These are phyloP conservation scores for Cordyceps tenuipes DNA, from an alignment of 2,329 filamentous ascomycete genomes.

Conservation along the genomic window DNA sequence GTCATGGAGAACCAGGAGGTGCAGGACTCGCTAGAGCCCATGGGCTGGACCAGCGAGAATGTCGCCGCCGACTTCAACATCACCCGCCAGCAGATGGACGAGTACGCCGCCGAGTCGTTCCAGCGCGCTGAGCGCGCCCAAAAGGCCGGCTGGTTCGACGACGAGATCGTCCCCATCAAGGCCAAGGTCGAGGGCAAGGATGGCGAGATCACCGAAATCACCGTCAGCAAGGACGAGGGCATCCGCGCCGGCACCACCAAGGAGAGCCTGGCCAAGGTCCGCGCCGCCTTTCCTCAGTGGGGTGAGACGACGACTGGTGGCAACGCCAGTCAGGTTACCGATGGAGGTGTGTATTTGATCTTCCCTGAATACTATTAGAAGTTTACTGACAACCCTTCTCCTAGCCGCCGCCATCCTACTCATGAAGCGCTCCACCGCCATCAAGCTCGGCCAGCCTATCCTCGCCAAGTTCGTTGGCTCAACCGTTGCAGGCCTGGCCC, in stretches of 20 bases:
- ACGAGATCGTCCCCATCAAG: constrained; percentile 86
- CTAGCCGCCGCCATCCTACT: constrained; percentile 74
- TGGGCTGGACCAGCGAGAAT: constrained; percentile 98
- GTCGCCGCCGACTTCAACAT: constrained; percentile 87
- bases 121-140: constrained; percentile 80
- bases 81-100: constrained; percentile 70
- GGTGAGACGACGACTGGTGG: constrained; percentile 82
- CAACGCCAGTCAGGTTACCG: constrained; percentile 91
- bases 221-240: constrained; percentile 79
- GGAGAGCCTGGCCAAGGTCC: constrained; percentile 75
- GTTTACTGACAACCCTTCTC: constrained; percentile 12
- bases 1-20: constrained; percentile 70
- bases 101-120: constrained; percentile 81
- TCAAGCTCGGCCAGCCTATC: constrained; percentile 82
- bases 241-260: constrained; percentile 83
- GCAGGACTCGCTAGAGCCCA: constrained; percentile 81
- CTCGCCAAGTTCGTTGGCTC: constrained; percentile 90
- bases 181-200: constrained; percentile 78
- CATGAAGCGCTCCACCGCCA: constrained; percentile 89
- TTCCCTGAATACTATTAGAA: neutral
- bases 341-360: constrained; percentile 54
- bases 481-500: constrained; percentile 81
- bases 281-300: constrained; percentile 83
- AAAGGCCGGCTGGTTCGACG: constrained; percentile 82
- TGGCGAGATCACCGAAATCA: constrained; percentile 69